Percentiles rank a stretch among this genome's conserved stretches.
Conservation (phyloP, 2,329 filamentous ascomycete genomes). For the Stachybotrys echinatus region DNA sequence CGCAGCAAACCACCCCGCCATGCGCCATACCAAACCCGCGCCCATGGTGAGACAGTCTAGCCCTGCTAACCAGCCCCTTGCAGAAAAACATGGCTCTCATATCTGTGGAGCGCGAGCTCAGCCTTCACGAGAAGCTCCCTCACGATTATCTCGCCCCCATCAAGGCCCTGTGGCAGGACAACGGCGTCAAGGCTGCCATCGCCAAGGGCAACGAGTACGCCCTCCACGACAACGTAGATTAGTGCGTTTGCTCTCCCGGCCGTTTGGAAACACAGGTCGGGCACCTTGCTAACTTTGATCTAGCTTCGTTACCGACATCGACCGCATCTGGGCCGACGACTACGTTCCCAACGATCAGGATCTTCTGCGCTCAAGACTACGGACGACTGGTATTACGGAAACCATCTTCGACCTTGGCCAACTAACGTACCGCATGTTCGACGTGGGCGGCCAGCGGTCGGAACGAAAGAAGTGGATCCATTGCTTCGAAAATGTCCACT, state of each 20-base stretch:
- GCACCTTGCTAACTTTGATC: constrained; percentile 7
- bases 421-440: constrained; percentile 94
- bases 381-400: constrained; percentile 94
- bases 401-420: constrained; percentile 89
- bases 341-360: constrained; percentile 94
- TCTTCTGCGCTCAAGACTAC: constrained; percentile 80
- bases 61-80: constrained; percentile 28
- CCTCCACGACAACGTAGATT: constrained; percentile 89
- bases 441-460: constrained; percentile 86
- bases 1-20: neutral
- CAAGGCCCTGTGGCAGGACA: constrained; percentile 77
- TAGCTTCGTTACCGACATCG: constrained; percentile 79
- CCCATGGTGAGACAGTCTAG: constrained; percentile 18
- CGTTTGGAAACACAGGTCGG: neutral
- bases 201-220: constrained; percentile 94
- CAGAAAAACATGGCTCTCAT: constrained; percentile 77
- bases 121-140: constrained; percentile 75
- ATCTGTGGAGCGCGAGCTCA: constrained; percentile 75
- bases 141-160: constrained; percentile 74
- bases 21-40: neutral
- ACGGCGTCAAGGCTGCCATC: constrained; percentile 81
- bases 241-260: constrained; percentile 51
- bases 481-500: constrained; percentile 91
- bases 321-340: constrained; percentile 67
- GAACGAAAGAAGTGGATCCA: constrained; percentile 98